These are phyloP conservation scores for Cercospora sp. DNA, from an alignment of 2,329 filamentous ascomycete genomes.

Conservation along the genomic window DNA sequence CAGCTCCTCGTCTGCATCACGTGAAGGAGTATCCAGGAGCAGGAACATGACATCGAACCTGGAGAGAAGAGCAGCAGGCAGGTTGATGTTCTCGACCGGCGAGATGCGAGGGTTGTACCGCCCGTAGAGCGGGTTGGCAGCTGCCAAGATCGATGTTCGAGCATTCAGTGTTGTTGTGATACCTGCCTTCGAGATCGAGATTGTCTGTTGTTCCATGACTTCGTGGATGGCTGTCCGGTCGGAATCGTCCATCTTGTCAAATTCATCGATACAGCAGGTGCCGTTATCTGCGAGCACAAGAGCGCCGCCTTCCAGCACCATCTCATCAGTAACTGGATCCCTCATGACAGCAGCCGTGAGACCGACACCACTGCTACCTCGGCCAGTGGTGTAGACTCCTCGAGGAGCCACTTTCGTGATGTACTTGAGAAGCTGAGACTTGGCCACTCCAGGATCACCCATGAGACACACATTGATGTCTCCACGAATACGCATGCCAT, in stretches of 20 bases:
- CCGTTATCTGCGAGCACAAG: slow-evolving; percentile 79
- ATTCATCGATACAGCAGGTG: slow-evolving; percentile 84
- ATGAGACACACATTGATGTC: slow-evolving; percentile 99
- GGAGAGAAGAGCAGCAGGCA: slow-evolving; percentile 92
- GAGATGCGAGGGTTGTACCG: slow-evolving; percentile 97
- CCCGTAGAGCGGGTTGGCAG: slow-evolving; percentile 94
- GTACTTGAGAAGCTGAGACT: slow-evolving; percentile 97
- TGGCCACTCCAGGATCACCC: slow-evolving; percentile 99
- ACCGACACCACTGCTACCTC: slow-evolving; percentile 79
- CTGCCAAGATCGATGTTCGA: slow-evolving; percentile 78
- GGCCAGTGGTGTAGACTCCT: slow-evolving; percentile 79
- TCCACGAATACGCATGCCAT: slow-evolving; percentile 97
- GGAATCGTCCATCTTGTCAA: slow-evolving; percentile 86
- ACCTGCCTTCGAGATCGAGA: slow-evolving; percentile 84
- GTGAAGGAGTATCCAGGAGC: slow-evolving; percentile 88
- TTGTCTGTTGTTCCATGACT: slow-evolving; percentile 86
- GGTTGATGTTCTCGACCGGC: slow-evolving; percentile 97
- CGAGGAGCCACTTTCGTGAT: slow-evolving; percentile 97
- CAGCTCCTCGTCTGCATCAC: slow-evolving; percentile 87
- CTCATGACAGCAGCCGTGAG: slow-evolving; percentile 81
- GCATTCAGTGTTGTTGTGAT: slow-evolving; percentile 97
- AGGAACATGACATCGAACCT: slow-evolving; percentile 97
- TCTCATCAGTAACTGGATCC: slow-evolving; percentile 79
- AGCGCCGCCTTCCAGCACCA: slow-evolving; percentile 79
- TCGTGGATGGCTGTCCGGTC: slow-evolving; percentile 82